Conservation (phyloP, 805 yeast species). For the Candida alai region DNA sequence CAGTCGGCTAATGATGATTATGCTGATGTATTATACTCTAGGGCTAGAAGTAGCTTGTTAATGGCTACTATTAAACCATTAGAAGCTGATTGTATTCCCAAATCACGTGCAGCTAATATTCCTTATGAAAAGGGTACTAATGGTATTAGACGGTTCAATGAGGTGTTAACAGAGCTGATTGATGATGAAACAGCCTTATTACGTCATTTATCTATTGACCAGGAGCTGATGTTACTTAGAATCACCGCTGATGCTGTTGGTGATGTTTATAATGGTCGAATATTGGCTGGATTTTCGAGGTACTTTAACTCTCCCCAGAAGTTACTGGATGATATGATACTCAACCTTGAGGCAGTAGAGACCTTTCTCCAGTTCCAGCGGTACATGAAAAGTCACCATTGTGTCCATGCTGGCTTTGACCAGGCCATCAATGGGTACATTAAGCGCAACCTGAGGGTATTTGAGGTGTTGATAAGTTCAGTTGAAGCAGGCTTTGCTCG, state of each 20-base stretch:
- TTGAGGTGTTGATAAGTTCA: slow-evolving; percentile 52
- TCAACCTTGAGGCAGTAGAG: slow-evolving; percentile 46
- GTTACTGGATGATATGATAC: slow-evolving; percentile 22
- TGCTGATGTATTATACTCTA: slow-evolving; percentile 15
- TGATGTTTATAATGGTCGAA: not conserved
- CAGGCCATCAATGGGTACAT: slow-evolving; percentile 13
- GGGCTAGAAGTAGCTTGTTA: slow-evolving; percentile 28
- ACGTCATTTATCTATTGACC: slow-evolving; percentile 22
- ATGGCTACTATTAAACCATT: slow-evolving; percentile 41
- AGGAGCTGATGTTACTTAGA: not conserved
- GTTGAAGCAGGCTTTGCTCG: slow-evolving; percentile 45
- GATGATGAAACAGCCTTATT: slow-evolving; percentile 48
- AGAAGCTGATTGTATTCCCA: slow-evolving; percentile 44
- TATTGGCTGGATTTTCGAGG: not conserved
- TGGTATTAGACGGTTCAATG: slow-evolving; percentile 53
- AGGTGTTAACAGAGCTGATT: slow-evolving; percentile 46
- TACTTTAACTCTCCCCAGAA: slow-evolving; percentile 12
- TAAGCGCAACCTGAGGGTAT: slow-evolving; percentile 32
- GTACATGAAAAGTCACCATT: too few species aligned
- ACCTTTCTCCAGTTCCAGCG: slow-evolving; percentile 22
- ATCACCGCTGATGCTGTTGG: not conserved
- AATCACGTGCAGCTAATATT: slow-evolving; percentile 26
- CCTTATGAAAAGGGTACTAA: slow-evolving; percentile 61
- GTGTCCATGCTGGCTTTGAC: too few species aligned
- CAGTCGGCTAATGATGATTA: slow-evolving; percentile 18